Evolutionary conservation across 164 flowering plant species (phyloP).

Genomic region (Nymphaea colorata): DNA sequence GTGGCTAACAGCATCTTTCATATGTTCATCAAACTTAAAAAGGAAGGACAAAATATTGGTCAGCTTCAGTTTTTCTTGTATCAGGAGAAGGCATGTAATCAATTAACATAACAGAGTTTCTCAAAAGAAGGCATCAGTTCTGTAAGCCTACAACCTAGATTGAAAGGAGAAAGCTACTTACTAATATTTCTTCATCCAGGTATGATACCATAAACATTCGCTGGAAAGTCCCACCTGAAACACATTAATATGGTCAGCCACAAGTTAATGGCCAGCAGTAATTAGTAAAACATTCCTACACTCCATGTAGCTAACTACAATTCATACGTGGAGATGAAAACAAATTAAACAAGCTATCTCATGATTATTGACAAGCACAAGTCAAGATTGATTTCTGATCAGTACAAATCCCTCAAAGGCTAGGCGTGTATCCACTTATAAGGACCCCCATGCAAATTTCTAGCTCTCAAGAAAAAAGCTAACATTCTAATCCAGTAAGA

Average conservation of each 20-base stretch:
- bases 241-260: constrained; percentile 4
- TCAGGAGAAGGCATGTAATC: background rate
- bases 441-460: background rate
- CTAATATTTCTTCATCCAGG: constrained; percentile 91
- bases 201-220: constrained; percentile 88
- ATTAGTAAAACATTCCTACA: background rate
- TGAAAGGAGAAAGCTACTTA: constrained; percentile 24
- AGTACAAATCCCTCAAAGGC: background rate
- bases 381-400: background rate
- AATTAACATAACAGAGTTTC: background rate
- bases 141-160: background rate
- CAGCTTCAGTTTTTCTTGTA: background rate
- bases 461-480: background rate
- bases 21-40: background rate
- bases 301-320: background rate
- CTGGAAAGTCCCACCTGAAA: constrained; percentile 59
- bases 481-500: background rate
- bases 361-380: background rate
- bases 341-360: background rate
- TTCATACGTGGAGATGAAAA: background rate
- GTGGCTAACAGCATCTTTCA: background rate
- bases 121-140: background rate
- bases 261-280: background rate
- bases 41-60: background rate
- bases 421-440: background rate